Conservation (phyloP, 257 asterid species). For the Penstemon barbatus region DNA sequence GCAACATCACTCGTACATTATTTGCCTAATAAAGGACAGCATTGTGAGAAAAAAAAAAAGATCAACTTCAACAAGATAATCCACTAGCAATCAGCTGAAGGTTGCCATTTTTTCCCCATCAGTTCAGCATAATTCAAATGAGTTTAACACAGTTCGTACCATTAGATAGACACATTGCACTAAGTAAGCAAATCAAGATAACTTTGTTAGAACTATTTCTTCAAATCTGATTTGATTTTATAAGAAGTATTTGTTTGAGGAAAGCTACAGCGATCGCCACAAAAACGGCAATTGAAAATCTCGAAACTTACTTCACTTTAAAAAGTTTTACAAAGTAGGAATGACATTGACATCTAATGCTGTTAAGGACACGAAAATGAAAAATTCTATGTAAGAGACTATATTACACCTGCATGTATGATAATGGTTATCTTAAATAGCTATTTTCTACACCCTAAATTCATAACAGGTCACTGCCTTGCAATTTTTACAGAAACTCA, state of each 20-base stretch:
- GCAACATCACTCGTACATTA: slow-evolving; percentile 88
- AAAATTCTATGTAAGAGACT: not conserved
- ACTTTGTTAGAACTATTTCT: not conserved
- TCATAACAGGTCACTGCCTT: not conserved
- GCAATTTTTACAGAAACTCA: slow-evolving; percentile 14
- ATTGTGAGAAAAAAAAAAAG: slow-evolving; percentile 16
- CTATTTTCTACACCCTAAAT: slow-evolving; percentile 15
- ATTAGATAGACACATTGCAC: not conserved
- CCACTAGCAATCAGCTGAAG: slow-evolving; percentile 6
- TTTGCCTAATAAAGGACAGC: slow-evolving; percentile 63
- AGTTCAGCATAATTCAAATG: slow-evolving; percentile 3
- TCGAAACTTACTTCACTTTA: slow-evolving; percentile 15
- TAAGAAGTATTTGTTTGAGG: not conserved
- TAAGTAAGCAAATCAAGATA: not conserved
- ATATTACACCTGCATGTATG: slow-evolving; percentile 6
- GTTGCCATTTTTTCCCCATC: slow-evolving; percentile 10
- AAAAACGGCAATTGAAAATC: slow-evolving; percentile 21
- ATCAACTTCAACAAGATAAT: slow-evolving; percentile 15
- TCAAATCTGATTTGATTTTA: not conserved
- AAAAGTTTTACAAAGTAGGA: not conserved
- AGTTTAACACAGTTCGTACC: not conserved
- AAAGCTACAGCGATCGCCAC: not conserved
- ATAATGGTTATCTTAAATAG: slow-evolving; percentile 23
- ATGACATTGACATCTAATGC: not conserved
- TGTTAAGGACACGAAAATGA: not conserved